A percentile compares a stretch with the other conserved stretches of the same genome.
These are phyloP conservation scores for Cerrena zonata DNA, from an alignment of 1,284 basidiomycete genomes.

Conservation along the genomic window DNA sequence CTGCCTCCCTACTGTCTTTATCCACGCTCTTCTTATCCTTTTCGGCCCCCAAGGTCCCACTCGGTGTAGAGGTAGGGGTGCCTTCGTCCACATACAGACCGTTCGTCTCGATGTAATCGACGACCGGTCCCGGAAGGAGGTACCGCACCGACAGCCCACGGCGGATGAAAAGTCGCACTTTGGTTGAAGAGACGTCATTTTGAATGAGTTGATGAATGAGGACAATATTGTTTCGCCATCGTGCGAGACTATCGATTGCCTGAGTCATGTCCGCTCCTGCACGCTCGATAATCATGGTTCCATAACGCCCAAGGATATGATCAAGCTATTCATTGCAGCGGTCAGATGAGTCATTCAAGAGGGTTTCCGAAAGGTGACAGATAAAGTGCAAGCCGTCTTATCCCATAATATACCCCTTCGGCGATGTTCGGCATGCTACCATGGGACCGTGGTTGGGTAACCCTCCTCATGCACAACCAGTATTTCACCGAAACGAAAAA, in stretches of 20 bases:
- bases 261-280: conserved; percentile 89
- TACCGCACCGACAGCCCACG: conserved; percentile 93
- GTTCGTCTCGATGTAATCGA: conserved; percentile 89
- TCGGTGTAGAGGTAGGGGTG: conserved; percentile 19
- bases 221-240: conserved; percentile 86
- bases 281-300: conserved; percentile 91
- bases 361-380: too few species aligned
- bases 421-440: neutral
- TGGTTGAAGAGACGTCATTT: conserved; percentile 96
- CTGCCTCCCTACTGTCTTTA: conserved; percentile 23
- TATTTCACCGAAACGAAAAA: too few species aligned
- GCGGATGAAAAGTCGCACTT: conserved; percentile 85
- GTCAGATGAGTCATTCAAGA: neutral
- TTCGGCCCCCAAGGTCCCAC: conserved; percentile 20
- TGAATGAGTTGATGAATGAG: conserved; percentile 95
- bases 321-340: conserved; percentile 61
- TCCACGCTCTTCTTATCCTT: conserved; percentile 35
- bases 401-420: neutral
- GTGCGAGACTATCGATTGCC: conserved; percentile 68
- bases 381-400: too few species aligned
- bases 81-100: conserved; percentile 67
- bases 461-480: too few species aligned
- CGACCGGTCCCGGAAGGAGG: conserved; percentile 85
- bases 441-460: too few species aligned
- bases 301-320: conserved; percentile 91